A percentile compares a stretch with the other conserved stretches of the same genome.
Conservation (phyloP, 371 early-diverging fungal species). For the Dichotomocladium elegans region DNA sequence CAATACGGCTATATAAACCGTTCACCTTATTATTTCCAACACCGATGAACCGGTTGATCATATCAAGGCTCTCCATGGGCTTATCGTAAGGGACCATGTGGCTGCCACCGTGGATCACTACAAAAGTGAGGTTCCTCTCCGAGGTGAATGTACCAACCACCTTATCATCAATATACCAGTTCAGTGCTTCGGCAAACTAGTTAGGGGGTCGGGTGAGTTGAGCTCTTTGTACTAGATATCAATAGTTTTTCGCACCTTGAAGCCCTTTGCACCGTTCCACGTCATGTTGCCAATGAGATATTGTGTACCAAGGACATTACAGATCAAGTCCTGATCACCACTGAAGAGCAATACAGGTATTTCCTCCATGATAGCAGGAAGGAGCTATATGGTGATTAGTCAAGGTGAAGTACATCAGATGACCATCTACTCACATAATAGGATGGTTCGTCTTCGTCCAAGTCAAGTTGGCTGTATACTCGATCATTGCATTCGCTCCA, state of each 20-base stretch:
- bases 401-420: too few relatives aligned
- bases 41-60: constrained; percentile 75
- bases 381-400: constrained; percentile 23
- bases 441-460: constrained; percentile 49
- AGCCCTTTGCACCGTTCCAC: constrained; percentile 73
- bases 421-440: constrained; percentile 42
- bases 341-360: constrained; percentile 57
- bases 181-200: constrained; percentile 16
- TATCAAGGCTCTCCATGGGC: constrained; percentile 61
- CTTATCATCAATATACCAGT: constrained; percentile 59
- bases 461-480: constrained; percentile 45
- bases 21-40: constrained; percentile 36
- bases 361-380: constrained; percentile 55
- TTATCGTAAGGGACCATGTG: constrained; percentile 85
- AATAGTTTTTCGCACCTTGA: constrained; percentile 36
- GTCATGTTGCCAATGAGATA: constrained; percentile 65
- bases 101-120: constrained; percentile 62
- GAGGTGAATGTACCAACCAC: constrained; percentile 53
- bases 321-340: constrained; percentile 82
- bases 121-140: constrained; percentile 69
- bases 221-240: neutral
- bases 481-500: constrained; percentile 68
- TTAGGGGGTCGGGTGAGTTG: neutral
- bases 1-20: constrained; percentile 30
- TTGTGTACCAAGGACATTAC: constrained; percentile 73